These are phyloP conservation scores for Paspalum vaginatum DNA, from an alignment of 176 grass and related monocot species.

Conservation along the genomic window DNA sequence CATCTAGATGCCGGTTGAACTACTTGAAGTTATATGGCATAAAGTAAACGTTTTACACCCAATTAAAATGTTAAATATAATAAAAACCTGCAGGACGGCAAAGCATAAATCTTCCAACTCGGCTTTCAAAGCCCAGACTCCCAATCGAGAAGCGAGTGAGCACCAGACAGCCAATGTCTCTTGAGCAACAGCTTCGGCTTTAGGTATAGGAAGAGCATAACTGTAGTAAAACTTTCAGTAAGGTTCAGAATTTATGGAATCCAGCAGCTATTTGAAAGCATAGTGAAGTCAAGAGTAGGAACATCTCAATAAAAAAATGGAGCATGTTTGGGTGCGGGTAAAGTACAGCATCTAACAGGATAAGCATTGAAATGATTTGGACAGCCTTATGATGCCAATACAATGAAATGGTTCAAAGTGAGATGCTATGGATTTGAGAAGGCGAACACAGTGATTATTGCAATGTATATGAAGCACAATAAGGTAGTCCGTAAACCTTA, in stretches of 20 bases:
- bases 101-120: conserved; percentile 99
- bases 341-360: conserved; percentile 19
- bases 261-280: conserved; percentile 34
- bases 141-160: conserved; percentile 90
- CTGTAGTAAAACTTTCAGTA: conserved; percentile 60
- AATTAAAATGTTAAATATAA: conserved; percentile 31
- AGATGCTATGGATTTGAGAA: conserved; percentile 21
- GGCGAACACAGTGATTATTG: neutral
- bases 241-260: conserved; percentile 29
- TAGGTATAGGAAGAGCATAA: conserved; percentile 81
- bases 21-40: conserved; percentile 4
- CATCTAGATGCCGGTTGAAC: neutral
- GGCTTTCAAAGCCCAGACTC: conserved; percentile 98
- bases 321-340: conserved; percentile 12
- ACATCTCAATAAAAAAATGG: conserved; percentile 6
- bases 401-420: conserved; percentile 32
- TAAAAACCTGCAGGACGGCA: conserved; percentile 92
- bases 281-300: conserved; percentile 14
- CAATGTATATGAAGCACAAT: conserved; percentile 5
- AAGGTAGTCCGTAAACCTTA: conserved; percentile 9
- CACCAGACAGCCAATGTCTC: conserved; percentile 97
- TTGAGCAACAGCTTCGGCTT: conserved; percentile 99
- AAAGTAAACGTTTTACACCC: conserved; percentile 12
- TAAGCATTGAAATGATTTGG: conserved; percentile 14
- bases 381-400: conserved; percentile 5